Conservation (phyloP, 305 asterid species). For the Rubia occidens region DNA sequence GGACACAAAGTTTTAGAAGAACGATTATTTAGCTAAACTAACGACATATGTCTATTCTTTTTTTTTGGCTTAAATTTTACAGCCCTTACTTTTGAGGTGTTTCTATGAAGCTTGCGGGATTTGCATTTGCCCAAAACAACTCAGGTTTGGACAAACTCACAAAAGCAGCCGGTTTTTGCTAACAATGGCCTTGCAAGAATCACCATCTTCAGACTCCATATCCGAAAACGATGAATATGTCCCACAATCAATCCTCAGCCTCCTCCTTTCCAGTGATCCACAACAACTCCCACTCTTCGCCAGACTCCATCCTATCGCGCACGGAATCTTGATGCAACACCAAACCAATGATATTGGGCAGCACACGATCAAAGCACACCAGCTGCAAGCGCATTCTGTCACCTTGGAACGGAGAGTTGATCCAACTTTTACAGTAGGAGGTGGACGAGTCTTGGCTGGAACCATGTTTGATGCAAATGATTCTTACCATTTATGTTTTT, state of each 20-base stretch:
- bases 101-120: not conserved
- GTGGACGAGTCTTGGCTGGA: not conserved
- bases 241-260: constrained; percentile 3
- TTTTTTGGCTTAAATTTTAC: too few relatives aligned
- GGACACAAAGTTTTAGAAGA: not conserved
- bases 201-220: constrained; percentile 8
- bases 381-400: constrained; percentile 23
- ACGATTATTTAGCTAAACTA: not conserved
- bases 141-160: not conserved
- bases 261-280: constrained; percentile 1
- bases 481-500: not conserved
- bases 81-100: not conserved
- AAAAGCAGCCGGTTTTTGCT: not conserved
- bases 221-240: constrained; percentile 28
- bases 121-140: too few relatives aligned
- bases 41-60: not conserved
- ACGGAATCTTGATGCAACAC: constrained; percentile 26
- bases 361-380: constrained; percentile 20
- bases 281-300: constrained; percentile 16
- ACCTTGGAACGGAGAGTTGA: constrained; percentile 10
- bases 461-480: not conserved
- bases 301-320: constrained; percentile 17
- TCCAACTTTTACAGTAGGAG: not conserved
- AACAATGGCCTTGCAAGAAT: not conserved
- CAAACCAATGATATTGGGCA: constrained; percentile 25